Percentiles rank a stretch among this genome's conserved stretches.
Conservation (phyloP, 2,329 filamentous ascomycete genomes). For the Aureobasidium musti region DNA sequence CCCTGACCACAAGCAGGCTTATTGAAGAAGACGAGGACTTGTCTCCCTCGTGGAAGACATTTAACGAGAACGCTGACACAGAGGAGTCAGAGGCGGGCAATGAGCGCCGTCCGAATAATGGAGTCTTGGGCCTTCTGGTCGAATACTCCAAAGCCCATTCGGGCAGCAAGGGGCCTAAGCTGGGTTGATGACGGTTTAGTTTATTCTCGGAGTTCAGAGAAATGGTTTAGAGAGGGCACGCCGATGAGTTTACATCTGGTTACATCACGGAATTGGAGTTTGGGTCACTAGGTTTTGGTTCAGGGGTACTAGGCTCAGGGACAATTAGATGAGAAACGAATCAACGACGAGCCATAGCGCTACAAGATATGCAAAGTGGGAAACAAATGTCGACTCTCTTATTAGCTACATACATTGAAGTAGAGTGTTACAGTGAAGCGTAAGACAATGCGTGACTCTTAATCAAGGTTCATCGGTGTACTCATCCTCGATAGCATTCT, state of each 20-base stretch:
- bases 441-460: neutral
- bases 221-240: neutral
- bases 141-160: conserved; percentile 33
- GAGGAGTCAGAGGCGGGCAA: neutral
- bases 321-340: conserved; percentile 5
- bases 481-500: conserved; percentile 32
- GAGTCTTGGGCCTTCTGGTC: conserved; percentile 31
- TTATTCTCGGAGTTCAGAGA: neutral
- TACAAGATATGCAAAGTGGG: neutral
- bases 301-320: neutral
- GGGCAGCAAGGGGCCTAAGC: conserved; percentile 30
- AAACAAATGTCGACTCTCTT: too few species aligned
- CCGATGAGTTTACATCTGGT: neutral
- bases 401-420: neutral
- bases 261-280: neutral
- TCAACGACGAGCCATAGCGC: conserved; percentile 4
- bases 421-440: conserved; percentile 1
- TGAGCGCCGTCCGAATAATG: conserved; percentile 23
- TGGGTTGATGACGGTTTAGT: conserved; percentile 13
- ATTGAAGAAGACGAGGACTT: conserved; percentile 32
- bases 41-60: conserved; percentile 30
- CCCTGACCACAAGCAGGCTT: conserved; percentile 31
- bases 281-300: neutral
- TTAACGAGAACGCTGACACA: neutral
- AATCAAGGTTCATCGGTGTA: conserved; percentile 40